These are phyloP conservation scores for Nitzschia sp. DNA, from an alignment of 108 stramenopile species.

Conservation along the genomic window DNA sequence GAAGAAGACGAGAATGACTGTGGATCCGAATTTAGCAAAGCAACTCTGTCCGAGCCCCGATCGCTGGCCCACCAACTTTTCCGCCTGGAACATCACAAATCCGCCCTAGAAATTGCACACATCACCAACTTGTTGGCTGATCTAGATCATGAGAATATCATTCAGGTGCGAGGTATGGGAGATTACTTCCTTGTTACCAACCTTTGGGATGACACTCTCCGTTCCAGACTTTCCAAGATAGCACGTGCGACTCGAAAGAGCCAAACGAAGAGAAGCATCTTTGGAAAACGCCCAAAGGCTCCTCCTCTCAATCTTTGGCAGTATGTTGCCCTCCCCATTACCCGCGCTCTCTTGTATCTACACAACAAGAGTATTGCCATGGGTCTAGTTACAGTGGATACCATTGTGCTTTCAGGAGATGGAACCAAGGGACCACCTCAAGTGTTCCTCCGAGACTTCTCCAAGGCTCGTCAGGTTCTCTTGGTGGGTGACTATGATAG, in stretches of 20 bases:
- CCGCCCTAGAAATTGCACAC: constrained; percentile 3
- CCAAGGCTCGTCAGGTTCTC: background rate
- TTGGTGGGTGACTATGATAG: background rate
- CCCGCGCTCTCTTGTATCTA: constrained; percentile 9
- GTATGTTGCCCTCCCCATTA: constrained; percentile 1
- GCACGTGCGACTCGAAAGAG: background rate
- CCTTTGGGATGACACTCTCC: constrained; percentile 8
- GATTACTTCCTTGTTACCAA: constrained; percentile 1
- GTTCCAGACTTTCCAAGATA: background rate
- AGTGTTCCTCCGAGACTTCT: constrained; percentile 5
- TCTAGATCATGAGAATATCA: constrained; percentile 35
- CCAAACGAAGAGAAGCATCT: background rate
- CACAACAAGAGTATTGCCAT: background rate
- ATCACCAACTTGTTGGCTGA: constrained; percentile 28
- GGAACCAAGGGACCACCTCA: constrained; percentile 9
- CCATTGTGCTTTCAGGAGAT: background rate
- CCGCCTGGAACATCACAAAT: background rate
- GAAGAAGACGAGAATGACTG: constrained; percentile 13
- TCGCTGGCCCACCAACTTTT: background rate
- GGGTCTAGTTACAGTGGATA: background rate
- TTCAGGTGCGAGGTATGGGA: constrained; percentile 26
- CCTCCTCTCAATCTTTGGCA: constrained; percentile 3
- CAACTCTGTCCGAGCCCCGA: background rate
- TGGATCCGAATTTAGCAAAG: background rate
- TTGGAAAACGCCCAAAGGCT: background rate